Evolutionary conservation across 495 filamentous ascomycete species (phyloP), one percentile per base, ranked within the genome.

Genomic region (Poronia punctata): DNA sequence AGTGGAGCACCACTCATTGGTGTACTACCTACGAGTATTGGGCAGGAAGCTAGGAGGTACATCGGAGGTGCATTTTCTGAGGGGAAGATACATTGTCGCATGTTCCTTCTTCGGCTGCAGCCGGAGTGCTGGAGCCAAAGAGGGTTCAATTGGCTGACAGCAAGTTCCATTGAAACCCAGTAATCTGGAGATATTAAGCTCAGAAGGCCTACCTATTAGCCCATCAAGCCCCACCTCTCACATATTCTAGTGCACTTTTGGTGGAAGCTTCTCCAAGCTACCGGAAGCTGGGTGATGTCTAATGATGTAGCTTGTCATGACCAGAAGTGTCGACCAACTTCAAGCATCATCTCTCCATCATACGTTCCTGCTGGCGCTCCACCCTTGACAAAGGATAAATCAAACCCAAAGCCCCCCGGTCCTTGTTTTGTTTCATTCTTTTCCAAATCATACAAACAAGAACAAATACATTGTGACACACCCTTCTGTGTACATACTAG

Each of bases 241-340:
- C n/a, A n/a, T n/a, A n/a, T n/a, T n/a, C n/a, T n/a, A n/a, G n/a
- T n/a, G n/a, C n/a, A n/a, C n/a, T n/a, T 20, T 25, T 5, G 7
- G 15, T 43, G 8, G 45, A 43, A 48, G 45, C 45, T 48, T 48
- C 45, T 36, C 45, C 25, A 22, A 41, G 14, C 22, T 22, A 32
- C 29, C 35, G 20, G 45, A 52, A 55, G 51, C 48, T 46, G 45
- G 36, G 11, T 29, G 36, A 38, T 23, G 20, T 34, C 48, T 29
- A 28, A 52, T 48, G 48, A 52, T 52, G 45, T 49, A 41, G 49
- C 38, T 39, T 24, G 44, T 8, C 43, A 19, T 38, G 27, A 20
- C 27, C 14, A 33, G 19, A 37, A 24, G 14, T 11, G n/a, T 27
- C 35, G 14, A 23, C 33, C 17, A 26, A 7, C 26, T 15, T 25